A percentile compares a stretch with the other conserved stretches of the same genome.
These are phyloP conservation scores for Ambispora gerdemannii DNA, from an alignment of 192 early-diverging fungal species.

Conservation along the genomic window DNA sequence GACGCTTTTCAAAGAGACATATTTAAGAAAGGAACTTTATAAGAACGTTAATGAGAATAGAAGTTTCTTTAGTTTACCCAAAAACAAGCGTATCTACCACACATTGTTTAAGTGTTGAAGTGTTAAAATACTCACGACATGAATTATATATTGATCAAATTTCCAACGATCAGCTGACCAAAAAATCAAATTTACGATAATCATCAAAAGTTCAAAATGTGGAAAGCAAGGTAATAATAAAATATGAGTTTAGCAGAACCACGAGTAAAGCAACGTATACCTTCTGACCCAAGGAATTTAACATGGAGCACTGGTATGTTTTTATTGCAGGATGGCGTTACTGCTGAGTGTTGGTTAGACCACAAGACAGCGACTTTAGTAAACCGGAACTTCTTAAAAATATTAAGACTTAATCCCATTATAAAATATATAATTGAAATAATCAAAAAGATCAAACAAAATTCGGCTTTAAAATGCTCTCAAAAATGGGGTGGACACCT, in stretches of 20 bases:
- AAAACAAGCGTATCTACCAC: no score
- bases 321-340: neutral
- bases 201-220: no score
- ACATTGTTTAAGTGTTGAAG: no score
- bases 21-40: no score
- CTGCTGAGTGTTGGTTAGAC: neutral
- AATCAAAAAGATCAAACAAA: constrained; percentile 64
- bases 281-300: constrained; percentile 88
- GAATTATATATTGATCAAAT: no score
- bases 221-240: no score
- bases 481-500: constrained; percentile 95
- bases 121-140: no score
- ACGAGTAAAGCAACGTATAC: constrained; percentile 72
- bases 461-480: constrained; percentile 87
- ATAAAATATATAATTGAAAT: neutral
- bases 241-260: constrained; percentile 71
- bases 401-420: neutral
- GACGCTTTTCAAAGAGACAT: no score
- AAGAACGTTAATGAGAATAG: no score
- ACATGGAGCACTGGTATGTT: constrained; percentile 77
- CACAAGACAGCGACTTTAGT: neutral
- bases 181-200: no score
- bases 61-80: no score
- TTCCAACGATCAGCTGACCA: no score
- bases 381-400: neutral